phyloP scores from a whole-genome alignment of 208 protist genomes.

The Leishmania mexicana region DNA sequence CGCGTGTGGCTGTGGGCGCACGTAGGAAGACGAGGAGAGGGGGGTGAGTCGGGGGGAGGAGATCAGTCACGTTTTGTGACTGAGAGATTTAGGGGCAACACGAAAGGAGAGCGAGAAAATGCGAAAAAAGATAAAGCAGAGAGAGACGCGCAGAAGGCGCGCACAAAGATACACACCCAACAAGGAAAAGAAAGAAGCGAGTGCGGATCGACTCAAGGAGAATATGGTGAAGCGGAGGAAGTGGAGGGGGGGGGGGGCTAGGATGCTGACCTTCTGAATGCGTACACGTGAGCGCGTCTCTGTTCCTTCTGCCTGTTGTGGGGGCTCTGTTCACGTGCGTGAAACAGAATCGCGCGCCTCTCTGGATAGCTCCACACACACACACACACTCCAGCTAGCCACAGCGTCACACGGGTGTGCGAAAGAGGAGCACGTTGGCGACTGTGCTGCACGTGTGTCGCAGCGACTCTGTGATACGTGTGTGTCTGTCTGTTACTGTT shows the following conservation, averaged over 20 bases:
- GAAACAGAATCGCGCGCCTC: not conserved
- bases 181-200: not conserved
- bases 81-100: not conserved
- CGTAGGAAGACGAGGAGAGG: not conserved
- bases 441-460: not conserved
- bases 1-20: not conserved
- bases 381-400: not conserved
- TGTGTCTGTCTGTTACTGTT: not conserved
- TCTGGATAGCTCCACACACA: not conserved
- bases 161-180: not conserved
- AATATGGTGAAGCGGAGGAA: not conserved
- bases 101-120: not conserved
- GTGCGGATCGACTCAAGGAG: not conserved
- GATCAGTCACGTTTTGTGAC: conserved; percentile 4
- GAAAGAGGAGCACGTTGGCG: not conserved
- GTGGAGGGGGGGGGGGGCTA: not conserved
- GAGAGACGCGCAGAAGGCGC: not conserved
- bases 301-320: not conserved
- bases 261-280: not conserved
- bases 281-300: not conserved
- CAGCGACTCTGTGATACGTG: not conserved
- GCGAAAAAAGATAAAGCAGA: not conserved
- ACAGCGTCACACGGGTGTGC: not conserved
- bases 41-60: not conserved
- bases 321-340: not conserved